phyloP scores from a whole-genome alignment of 305 asterid genomes.

The Fraxinus sp. region DNA sequence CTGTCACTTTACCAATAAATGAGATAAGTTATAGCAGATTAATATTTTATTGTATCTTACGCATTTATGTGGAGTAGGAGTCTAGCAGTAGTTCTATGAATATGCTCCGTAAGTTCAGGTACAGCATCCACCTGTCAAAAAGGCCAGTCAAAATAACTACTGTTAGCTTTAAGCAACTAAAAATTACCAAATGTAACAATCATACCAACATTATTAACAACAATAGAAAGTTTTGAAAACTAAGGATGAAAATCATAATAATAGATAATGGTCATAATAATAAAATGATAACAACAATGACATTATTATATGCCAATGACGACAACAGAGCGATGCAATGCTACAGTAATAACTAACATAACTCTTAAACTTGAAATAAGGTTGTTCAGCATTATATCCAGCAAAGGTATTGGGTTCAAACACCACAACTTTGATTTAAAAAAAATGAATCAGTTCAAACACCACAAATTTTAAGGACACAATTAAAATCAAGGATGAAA shows the following conservation, averaged over 20 bases:
- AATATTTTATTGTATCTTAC: conserved; percentile 49
- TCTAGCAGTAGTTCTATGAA: conserved; percentile 89
- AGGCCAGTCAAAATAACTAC: conserved; percentile 27
- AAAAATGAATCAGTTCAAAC: neutral
- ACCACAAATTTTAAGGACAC: neutral
- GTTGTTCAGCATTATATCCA: neutral
- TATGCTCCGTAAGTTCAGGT: conserved; percentile 80
- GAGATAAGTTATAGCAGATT: neutral
- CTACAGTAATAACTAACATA: neutral
- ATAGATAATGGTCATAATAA: neutral
- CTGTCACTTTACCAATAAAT: conserved; percentile 13
- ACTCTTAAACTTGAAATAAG: neutral
- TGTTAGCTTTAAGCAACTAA: conserved; percentile 12
- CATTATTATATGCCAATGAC: neutral
- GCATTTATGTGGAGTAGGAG: conserved; percentile 84
- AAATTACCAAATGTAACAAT: conserved; percentile 3
- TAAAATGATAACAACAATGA: neutral
- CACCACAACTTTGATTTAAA: neutral
- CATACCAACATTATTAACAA: neutral
- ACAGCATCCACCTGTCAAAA: conserved; percentile 87
- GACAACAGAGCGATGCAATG: neutral
- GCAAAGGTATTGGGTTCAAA: neutral
- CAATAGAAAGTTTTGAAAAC: neutral
- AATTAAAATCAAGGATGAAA: neutral
- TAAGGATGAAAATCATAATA: neutral